Evolutionary conservation across 2,329 filamentous ascomycete species (phyloP), one percentile per base, ranked within the genome.

Genomic region (Alternaria panax): DNA sequence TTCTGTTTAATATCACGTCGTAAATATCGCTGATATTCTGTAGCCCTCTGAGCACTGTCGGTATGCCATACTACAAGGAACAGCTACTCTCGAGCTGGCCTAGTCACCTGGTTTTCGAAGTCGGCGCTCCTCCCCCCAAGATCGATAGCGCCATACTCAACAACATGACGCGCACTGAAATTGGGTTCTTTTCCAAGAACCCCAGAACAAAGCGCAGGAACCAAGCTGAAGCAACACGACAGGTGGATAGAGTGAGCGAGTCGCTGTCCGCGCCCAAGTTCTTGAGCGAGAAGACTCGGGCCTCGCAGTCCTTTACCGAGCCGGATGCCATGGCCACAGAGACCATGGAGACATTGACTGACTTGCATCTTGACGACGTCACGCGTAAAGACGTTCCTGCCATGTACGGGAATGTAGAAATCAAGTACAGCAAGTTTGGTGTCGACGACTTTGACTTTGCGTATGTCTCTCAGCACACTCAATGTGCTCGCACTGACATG

Each of bases 371-470:
- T 4, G 89, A 91, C 62, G 84, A 83, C 40, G 90, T 90, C 64
- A 86, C 90, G 56, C 91, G 92, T 64, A 87, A 90, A 40, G 93
- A 97, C 57, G 90, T 95, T 5, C 91, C 94, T 22, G 86, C 91
- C 8, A 92, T 95, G 82, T 99, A 99, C 77, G 89, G 91, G 65
- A 93, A 93, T 70, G 91, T 97, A 11, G 94, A 98, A 77, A 99
- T 99, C 80, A 97, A 97, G 76, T 99, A 98, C 82, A 97, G 94
- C 83, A 96, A 93, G 75, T 99, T 97, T 78, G 95, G 95, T 20
- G 93, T 99, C n/a, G 94, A 98, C 72, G 96, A 99, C 78, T 99
- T 99, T 76, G 95, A 99, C 78, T 99, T 99, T 79, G 90, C 91
- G 88, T 92, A 81, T 71, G 87, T 34, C 14, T 24, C 41, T 42